These are phyloP conservation scores for Claviceps digitariae DNA, from an alignment of 2,329 filamentous ascomycete species.

Conservation along the genomic window DNA sequence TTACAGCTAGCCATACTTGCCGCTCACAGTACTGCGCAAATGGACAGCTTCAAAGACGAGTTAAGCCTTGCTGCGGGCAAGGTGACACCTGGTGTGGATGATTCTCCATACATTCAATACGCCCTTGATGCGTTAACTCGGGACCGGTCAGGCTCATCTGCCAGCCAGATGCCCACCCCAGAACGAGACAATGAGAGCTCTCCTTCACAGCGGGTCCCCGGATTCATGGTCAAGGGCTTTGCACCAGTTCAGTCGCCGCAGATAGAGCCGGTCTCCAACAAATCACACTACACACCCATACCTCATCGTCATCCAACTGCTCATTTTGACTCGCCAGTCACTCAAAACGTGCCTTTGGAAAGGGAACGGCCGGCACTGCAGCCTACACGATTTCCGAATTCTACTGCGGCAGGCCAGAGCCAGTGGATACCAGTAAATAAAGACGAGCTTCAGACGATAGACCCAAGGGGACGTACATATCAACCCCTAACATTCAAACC, in stretches of 20 bases:
- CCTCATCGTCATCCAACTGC: background rate
- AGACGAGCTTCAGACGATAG: slow-evolving; percentile 20
- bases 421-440: slow-evolving; percentile 23
- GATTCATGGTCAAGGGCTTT: background rate
- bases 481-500: slow-evolving; percentile 57
- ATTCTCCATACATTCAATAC: slow-evolving; percentile 78
- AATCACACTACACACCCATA: background rate
- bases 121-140: slow-evolving; percentile 78
- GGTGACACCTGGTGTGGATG: slow-evolving; percentile 66
- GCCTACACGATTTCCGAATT: background rate
- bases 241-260: background rate
- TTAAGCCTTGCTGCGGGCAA: slow-evolving; percentile 35
- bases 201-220: slow-evolving; percentile 6
- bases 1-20: slow-evolving; percentile 26
- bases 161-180: slow-evolving; percentile 30
- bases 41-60: slow-evolving; percentile 36
- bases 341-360: background rate
- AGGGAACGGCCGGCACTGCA: slow-evolving; percentile 2
- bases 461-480: slow-evolving; percentile 24
- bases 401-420: slow-evolving; percentile 7
- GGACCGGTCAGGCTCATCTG: slow-evolving; percentile 48
- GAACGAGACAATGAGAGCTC: slow-evolving; percentile 19
- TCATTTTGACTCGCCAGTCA: background rate
- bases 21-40: slow-evolving; percentile 18
- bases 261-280: background rate